Evolutionary conservation across 176 grass and related monocot genomes (phyloP).

Genomic region (Aegilops speltoides): DNA sequence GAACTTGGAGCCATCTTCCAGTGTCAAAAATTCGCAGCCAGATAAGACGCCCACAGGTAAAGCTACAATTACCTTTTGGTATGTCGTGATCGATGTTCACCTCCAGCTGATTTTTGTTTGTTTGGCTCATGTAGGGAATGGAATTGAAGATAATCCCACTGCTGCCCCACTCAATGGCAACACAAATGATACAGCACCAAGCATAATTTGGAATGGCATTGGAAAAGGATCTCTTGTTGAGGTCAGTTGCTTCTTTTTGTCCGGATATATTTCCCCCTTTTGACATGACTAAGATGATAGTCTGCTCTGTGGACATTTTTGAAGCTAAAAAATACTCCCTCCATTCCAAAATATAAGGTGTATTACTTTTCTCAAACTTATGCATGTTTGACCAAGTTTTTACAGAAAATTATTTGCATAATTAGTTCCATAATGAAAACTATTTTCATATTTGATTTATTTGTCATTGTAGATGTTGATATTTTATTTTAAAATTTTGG

Average conservation of each 20-base stretch:
- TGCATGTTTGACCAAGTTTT: too few species aligned
- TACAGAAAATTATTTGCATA: too few species aligned
- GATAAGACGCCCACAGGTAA: constrained; percentile 39
- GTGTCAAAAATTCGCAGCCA: constrained; percentile 39
- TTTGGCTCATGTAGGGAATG: constrained; percentile 49
- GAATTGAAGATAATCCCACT: constrained; percentile 34
- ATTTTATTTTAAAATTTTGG: too few species aligned
- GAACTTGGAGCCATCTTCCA: constrained; percentile 33
- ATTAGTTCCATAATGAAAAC: too few species aligned
- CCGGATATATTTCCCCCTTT: neutral
- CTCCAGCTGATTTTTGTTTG: constrained; percentile 33
- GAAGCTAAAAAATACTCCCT: neutral
- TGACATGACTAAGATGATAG: neutral
- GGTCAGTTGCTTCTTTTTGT: constrained; percentile 48
- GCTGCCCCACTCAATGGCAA: constrained; percentile 28
- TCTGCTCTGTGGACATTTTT: neutral
- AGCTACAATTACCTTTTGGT: constrained; percentile 14
- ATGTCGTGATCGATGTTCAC: constrained; percentile 10
- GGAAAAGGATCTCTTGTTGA: constrained; percentile 80
- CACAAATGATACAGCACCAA: constrained; percentile 33
- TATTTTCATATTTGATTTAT: too few species aligned
- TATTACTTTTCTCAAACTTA: too few species aligned
- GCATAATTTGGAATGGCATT: constrained; percentile 61
- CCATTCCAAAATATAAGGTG: too few species aligned
- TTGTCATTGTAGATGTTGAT: too few species aligned